Base-by-base conservation (phyloP, 192 early-diverging fungal genomes). In the Coemansia sp. region DNA sequence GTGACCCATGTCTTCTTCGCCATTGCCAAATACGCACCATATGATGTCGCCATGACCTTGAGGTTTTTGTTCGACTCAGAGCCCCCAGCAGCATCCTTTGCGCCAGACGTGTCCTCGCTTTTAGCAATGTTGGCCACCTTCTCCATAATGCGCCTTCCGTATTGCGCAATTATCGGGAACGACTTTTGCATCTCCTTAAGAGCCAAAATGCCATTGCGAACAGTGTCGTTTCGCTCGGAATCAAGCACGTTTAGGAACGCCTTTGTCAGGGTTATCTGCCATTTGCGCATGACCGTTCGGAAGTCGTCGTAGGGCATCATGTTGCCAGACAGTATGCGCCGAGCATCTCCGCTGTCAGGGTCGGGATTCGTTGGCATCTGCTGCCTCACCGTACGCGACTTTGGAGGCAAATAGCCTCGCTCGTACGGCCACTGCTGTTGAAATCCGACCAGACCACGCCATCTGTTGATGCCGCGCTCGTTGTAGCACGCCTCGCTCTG, bases 261-360 rank as follows among this genome's bases (percentile, higher is more conserved):
- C 66, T 74, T 76, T 60, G 71, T 73, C 61, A 82, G 34, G 22
- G 66, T 70, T 28, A 77, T 63, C 64, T 82, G 74, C 75, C 74
- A 82, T 38, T 82, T 82, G 52, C 74, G 72, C 80, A 82, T 82
- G 34, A 82, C 71, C 17, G 72, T 74, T 51, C 80, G 68, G 41
- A 82, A 82, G 63, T 83, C 75, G 35, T 77, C 72, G 43, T 69
- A 76, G 3, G 75, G 65, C 80, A 77, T 76, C 4, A 54, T 54
- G 8, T 65, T 65, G 7, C 57, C 68, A 7, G 70, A 45, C 53
- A 66, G 67, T 53, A 82, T 77, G 38, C 80, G 71, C 28, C 41
- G 58, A 15, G 68, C 52, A 55, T 83, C 80, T 33, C 80, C 80
- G 34, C 20, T 45, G 14, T 61, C 61, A 4, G 64, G 38, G 5